Evolutionary conservation across 768 basidiomycete genomes (phyloP).

Genomic region (Russula sp.): DNA sequence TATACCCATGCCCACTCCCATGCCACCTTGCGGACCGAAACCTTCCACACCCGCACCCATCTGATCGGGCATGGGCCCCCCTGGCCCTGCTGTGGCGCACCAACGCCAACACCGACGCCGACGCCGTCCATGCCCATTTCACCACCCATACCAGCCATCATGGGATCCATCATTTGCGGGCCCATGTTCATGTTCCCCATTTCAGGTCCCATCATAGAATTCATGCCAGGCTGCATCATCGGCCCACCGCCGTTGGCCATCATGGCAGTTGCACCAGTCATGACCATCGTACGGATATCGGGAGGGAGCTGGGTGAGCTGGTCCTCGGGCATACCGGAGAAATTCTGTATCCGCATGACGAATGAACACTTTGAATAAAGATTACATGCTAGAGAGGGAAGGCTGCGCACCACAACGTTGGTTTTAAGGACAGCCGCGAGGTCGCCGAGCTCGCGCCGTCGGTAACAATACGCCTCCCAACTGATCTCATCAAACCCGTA

Average conservation of each 20-base stretch:
- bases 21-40: conserved; percentile 26
- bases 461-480: conserved; percentile 90
- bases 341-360: conserved; percentile 49
- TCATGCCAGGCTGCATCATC: conserved; percentile 40
- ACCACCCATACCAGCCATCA: conserved; percentile 77
- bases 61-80: conserved; percentile 31
- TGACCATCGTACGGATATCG: conserved; percentile 82
- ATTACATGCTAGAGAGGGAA: neutral
- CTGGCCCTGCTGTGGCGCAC: conserved; percentile 30
- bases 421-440: conserved; percentile 76
- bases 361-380: neutral
- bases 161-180: conserved; percentile 49
- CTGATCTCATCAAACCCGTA: conserved; percentile 97
- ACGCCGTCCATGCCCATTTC: conserved; percentile 54
- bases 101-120: conserved; percentile 25
- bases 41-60: conserved; percentile 24
- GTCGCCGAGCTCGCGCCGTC: conserved; percentile 77
- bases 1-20: conserved; percentile 33
- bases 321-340: conserved; percentile 79
- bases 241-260: conserved; percentile 61
- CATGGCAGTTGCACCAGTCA: conserved; percentile 76
- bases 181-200: conserved; percentile 30
- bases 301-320: conserved; percentile 73
- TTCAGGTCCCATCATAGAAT: conserved; percentile 32
- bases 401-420: conserved; percentile 68